Evolutionary conservation across 768 basidiomycete genomes (phyloP).

Genomic region (Agaricus subrufescens): DNA sequence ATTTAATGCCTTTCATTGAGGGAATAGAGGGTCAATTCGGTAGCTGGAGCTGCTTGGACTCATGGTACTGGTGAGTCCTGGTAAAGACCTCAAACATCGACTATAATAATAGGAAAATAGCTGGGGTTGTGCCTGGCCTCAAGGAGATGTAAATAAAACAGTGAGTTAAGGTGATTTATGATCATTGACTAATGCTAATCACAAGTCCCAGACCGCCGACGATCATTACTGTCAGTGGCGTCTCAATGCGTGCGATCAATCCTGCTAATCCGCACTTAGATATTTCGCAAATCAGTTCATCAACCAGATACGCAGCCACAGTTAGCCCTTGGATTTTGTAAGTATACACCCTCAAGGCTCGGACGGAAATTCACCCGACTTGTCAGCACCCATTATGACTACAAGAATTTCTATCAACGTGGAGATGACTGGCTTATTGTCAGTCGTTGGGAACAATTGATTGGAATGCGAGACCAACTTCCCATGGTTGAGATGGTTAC

Average conservation of each 20-base stretch:
- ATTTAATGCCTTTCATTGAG: conserved; percentile 54
- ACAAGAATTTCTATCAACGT: conserved; percentile 64
- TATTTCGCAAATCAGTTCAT: conserved; percentile 33
- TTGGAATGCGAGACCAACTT: conserved; percentile 48
- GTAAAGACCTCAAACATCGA: neutral
- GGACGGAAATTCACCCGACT: conserved; percentile 13
- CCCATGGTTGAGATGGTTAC: conserved; percentile 65
- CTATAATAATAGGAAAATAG: conserved; percentile 16
- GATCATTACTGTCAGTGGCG: conserved; percentile 40
- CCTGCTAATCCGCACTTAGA: conserved; percentile 22
- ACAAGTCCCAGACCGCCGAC: conserved; percentile 30
- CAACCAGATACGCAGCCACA: conserved; percentile 36
- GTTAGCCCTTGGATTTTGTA: conserved; percentile 46
- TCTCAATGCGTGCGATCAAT: neutral
- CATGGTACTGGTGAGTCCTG: conserved; percentile 40
- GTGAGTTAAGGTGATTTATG: conserved; percentile 20
- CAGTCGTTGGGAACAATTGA: conserved; percentile 67
- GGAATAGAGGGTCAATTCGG: conserved; percentile 41
- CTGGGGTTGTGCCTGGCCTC: conserved; percentile 66
- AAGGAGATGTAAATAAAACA: conserved; percentile 37
- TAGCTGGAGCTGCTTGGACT: conserved; percentile 44
- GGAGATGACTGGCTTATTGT: conserved; percentile 65
- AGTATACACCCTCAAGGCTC: conserved; percentile 11
- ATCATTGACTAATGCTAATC: neutral
- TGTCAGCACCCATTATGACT: conserved; percentile 44